These are phyloP conservation scores for Starmera quercuum DNA, from an alignment of 805 yeast species.

Conservation along the genomic window DNA sequence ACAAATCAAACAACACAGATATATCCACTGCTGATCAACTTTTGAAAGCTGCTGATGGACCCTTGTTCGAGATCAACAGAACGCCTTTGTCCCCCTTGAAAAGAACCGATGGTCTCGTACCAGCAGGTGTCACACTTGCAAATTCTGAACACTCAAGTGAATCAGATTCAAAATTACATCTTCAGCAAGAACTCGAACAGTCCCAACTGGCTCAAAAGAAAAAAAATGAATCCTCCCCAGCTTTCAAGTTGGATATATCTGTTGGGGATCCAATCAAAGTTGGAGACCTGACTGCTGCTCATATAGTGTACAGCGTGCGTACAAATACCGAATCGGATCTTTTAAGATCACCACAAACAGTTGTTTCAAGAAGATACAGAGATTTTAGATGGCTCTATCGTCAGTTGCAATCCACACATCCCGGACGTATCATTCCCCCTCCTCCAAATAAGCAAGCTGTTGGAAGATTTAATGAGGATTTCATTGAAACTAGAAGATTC, in stretches of 20 bases:
- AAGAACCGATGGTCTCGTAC: neutral
- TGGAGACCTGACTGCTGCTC: slow-evolving; percentile 84
- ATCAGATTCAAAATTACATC: slow-evolving; percentile 19
- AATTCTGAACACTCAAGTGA: slow-evolving; percentile 14
- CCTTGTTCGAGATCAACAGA: slow-evolving; percentile 39
- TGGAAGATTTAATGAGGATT: slow-evolving; percentile 86
- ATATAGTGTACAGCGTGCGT: slow-evolving; percentile 76
- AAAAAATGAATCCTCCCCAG: slow-evolving; percentile 6
- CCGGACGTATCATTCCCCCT: slow-evolving; percentile 89
- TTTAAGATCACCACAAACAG: slow-evolving; percentile 31
- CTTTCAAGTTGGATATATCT: slow-evolving; percentile 43
- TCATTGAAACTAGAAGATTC: slow-evolving; percentile 77
- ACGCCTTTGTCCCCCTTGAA: slow-evolving; percentile 19
- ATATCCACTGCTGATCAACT: slow-evolving; percentile 26
- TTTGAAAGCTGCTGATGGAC: slow-evolving; percentile 42
- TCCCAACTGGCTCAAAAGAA: slow-evolving; percentile 6
- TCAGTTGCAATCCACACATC: slow-evolving; percentile 77
- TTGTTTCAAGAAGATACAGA: slow-evolving; percentile 77
- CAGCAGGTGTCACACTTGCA: neutral
- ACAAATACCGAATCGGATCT: slow-evolving; percentile 38
- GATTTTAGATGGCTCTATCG: slow-evolving; percentile 95
- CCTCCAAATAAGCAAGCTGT: slow-evolving; percentile 93
- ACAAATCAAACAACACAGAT: slow-evolving; percentile 22
- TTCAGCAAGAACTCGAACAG: slow-evolving; percentile 10
- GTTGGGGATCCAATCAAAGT: slow-evolving; percentile 91